Percentiles rank a stretch among this genome's conserved stretches.
Evolutionary conservation across 345 rosid species (phyloP).

Genomic region (Lepidium didymum): DNA sequence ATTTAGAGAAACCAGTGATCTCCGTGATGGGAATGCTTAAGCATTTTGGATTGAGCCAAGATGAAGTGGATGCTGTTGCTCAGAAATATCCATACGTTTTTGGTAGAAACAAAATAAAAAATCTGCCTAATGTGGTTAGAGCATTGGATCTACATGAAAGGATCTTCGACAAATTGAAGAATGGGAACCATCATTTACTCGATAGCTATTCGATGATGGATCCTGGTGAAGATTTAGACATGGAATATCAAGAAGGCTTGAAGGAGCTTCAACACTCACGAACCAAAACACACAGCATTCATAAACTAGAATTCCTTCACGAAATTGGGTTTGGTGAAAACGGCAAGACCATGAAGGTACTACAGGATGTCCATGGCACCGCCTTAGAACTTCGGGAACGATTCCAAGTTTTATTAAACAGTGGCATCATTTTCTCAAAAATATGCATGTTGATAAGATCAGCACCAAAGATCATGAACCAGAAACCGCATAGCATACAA

Average conservation of each 20-base stretch:
- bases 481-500: constrained; percentile 40
- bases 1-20: constrained; percentile 37
- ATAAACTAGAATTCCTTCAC: constrained; percentile 49
- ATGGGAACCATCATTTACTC: constrained; percentile 39
- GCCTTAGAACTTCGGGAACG: constrained; percentile 43
- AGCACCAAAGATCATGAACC: constrained; percentile 55
- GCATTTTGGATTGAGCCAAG: constrained; percentile 41
- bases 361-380: constrained; percentile 46
- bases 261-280: constrained; percentile 34
- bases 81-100: constrained; percentile 31
- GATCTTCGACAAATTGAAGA: constrained; percentile 39
- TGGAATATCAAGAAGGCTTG: constrained; percentile 36
- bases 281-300: constrained; percentile 34
- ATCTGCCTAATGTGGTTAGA: constrained; percentile 50
- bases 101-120: constrained; percentile 51
- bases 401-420: constrained; percentile 34
- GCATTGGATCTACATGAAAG: constrained; percentile 36
- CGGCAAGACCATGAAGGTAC: constrained; percentile 38
- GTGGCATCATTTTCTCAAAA: constrained; percentile 47
- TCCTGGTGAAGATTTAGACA: constrained; percentile 38
- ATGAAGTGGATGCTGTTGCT: constrained; percentile 35
- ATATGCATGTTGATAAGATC: constrained; percentile 35
- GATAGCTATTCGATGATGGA: constrained; percentile 36
- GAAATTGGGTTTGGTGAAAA: constrained; percentile 62
- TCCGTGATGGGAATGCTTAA: constrained; percentile 42